Conservation (phyloP, 2,329 filamentous ascomycete genomes). For the Coniella lustricola region DNA sequence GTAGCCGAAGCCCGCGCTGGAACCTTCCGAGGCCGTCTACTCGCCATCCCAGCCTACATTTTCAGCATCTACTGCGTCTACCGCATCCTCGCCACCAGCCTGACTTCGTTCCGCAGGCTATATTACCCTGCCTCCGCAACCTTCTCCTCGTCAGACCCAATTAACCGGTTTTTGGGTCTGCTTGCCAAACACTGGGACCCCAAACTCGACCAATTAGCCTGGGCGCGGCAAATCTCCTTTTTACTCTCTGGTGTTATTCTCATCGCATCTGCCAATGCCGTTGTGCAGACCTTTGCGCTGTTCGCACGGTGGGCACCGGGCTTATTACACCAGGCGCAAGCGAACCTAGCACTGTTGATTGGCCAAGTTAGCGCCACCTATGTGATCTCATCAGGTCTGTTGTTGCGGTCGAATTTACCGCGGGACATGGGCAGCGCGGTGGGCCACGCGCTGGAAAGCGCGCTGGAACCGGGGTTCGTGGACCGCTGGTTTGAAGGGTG, state of each 20-base stretch:
- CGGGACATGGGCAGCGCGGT: conserved; percentile 70
- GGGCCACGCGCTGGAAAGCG: conserved; percentile 68
- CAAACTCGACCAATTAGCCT: conserved; percentile 71
- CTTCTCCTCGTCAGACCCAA: conserved; percentile 69
- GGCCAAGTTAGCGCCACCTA: conserved; percentile 79
- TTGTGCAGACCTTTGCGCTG: conserved; percentile 77
- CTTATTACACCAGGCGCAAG: conserved; percentile 65
- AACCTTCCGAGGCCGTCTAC: conserved; percentile 57
- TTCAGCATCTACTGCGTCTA: conserved; percentile 83
- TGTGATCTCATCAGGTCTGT: conserved; percentile 71
- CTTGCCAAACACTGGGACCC: conserved; percentile 80
- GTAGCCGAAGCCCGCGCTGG: conserved; percentile 59
- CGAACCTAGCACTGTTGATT: conserved; percentile 71
- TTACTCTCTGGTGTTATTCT: conserved; percentile 77
- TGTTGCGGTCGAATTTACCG: conserved; percentile 73
- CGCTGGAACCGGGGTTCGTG: conserved; percentile 64
- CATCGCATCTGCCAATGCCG: conserved; percentile 71
- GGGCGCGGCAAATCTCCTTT: conserved; percentile 81
- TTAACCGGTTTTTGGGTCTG: conserved; percentile 75
- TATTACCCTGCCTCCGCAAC: conserved; percentile 36
- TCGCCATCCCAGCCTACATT: conserved; percentile 55
- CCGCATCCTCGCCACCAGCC: conserved; percentile 64
- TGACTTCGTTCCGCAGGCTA: conserved; percentile 59
- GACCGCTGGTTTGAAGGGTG: conserved; percentile 84
- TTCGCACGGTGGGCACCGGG: conserved; percentile 69